phyloP scores from a whole-genome alignment of 768 basidiomycete species.

The Lentinula boryana region DNA sequence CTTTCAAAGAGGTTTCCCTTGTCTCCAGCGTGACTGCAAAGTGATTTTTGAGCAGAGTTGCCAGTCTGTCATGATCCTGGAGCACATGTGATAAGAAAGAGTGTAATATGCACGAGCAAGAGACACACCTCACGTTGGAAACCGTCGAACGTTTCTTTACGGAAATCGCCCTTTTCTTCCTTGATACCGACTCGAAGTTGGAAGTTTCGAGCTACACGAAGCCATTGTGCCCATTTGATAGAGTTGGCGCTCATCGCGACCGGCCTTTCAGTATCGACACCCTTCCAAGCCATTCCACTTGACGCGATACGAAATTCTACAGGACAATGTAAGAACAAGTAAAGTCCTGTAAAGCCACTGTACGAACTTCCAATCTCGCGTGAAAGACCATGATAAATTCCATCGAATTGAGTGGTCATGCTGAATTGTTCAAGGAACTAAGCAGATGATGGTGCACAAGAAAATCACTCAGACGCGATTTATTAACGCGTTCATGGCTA shows the following conservation, averaged over 20 bases:
- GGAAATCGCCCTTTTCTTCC: constrained; percentile 37
- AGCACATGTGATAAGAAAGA: not conserved
- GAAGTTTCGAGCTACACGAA: constrained; percentile 87
- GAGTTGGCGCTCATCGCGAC: constrained; percentile 61
- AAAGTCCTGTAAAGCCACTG: constrained; percentile 1
- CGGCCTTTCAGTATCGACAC: constrained; percentile 57
- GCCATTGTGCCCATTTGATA: constrained; percentile 88
- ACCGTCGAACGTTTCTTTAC: constrained; percentile 86
- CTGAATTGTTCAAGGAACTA: constrained; percentile 13
- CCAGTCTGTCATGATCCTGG: constrained; percentile 88
- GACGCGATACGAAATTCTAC: constrained; percentile 82
- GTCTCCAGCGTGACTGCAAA: constrained; percentile 82
- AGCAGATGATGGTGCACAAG: constrained; percentile 19
- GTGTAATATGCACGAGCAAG: not conserved
- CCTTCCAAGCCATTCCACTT: constrained; percentile 95
- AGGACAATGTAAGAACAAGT: not conserved
- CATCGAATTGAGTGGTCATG: constrained; percentile 82
- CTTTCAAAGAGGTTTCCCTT: constrained; percentile 84
- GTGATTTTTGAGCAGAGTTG: constrained; percentile 75
- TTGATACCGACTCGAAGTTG: constrained; percentile 83
- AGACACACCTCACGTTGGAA: constrained; percentile 78
- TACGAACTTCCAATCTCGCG: constrained; percentile 79
- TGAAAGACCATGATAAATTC: constrained; percentile 70
- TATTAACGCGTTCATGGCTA: constrained; percentile 23
- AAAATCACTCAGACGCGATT: not conserved